These are phyloP conservation scores for Aspergillus nomiae DNA, from an alignment of 2,329 filamentous ascomycete species.

Conservation along the genomic window DNA sequence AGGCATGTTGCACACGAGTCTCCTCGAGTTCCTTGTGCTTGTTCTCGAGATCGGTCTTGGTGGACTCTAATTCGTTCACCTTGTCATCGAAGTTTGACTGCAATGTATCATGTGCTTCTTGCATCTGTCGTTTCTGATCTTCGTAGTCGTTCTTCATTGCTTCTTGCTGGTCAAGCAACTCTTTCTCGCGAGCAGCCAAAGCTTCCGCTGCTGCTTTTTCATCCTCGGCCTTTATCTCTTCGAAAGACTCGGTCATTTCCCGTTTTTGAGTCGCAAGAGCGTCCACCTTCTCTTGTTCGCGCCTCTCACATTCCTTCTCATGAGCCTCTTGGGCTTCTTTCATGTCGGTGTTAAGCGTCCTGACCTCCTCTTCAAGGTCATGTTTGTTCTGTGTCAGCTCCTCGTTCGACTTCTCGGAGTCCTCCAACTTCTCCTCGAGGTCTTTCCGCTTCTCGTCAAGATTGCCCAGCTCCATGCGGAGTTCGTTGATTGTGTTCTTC, in stretches of 20 bases:
- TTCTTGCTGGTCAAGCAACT: constrained; percentile 45
- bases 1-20: constrained; percentile 25
- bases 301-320: constrained; percentile 37
- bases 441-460: constrained; percentile 57
- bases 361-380: constrained; percentile 46
- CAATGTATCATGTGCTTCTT: constrained; percentile 38
- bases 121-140: constrained; percentile 40
- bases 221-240: constrained; percentile 49
- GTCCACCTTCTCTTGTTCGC: constrained; percentile 35
- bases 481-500: constrained; percentile 48
- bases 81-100: constrained; percentile 40
- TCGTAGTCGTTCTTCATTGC: constrained; percentile 38
- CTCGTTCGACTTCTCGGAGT: constrained; percentile 47
- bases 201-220: constrained; percentile 41
- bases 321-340: constrained; percentile 49
- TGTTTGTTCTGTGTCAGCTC: constrained; percentile 48
- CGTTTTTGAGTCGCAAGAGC: constrained; percentile 47
- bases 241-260: constrained; percentile 50
- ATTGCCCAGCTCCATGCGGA: constrained; percentile 52
- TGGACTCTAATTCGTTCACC: constrained; percentile 36
- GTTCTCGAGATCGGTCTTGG: constrained; percentile 19
- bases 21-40: constrained; percentile 29
- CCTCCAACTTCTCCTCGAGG: constrained; percentile 49
- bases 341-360: constrained; percentile 38
- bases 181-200: constrained; percentile 42